Percentiles rank a stretch among this genome's conserved stretches.
Evolutionary conservation across 1,139 yeast species (phyloP).

Genomic region (Blastobotrys apis): DNA sequence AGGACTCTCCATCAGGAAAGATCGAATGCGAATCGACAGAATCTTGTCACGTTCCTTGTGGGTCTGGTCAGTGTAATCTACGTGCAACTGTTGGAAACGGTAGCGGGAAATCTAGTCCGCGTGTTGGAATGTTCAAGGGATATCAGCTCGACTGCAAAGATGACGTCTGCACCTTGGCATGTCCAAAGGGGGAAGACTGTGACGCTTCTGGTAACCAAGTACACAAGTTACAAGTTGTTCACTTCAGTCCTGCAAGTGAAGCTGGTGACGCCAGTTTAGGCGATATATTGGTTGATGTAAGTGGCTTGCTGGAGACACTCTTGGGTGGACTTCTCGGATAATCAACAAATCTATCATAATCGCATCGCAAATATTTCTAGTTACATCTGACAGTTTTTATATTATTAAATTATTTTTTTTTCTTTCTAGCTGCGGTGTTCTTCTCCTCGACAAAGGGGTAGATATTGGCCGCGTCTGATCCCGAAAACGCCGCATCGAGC

Average conservation of each 20-base stretch:
- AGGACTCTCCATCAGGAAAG: neutral
- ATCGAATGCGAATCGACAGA: neutral
- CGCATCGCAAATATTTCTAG: too few relatives aligned
- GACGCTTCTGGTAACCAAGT: neutral
- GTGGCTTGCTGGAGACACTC: too few relatives aligned
- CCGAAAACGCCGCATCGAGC: neutral
- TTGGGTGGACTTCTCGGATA: too few relatives aligned
- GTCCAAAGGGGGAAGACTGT: constrained; percentile 1
- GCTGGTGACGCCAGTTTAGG: too few relatives aligned
- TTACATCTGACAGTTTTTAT: too few relatives aligned
- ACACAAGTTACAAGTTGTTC: too few relatives aligned
- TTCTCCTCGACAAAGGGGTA: neutral
- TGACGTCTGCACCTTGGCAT: neutral
- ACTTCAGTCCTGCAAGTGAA: too few relatives aligned
- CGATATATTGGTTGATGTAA: too few relatives aligned
- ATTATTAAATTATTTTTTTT: too few relatives aligned
- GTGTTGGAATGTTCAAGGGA: neutral
- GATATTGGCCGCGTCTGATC: neutral
- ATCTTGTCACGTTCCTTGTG: neutral
- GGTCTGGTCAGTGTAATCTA: neutral
- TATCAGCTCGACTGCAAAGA: constrained; percentile 1
- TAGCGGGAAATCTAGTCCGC: neutral
- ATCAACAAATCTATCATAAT: too few relatives aligned
- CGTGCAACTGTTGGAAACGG: neutral
- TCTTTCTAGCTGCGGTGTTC: too few relatives aligned